Percentiles rank a stretch among this genome's conserved stretches.
phyloP scores from a whole-genome alignment of 164 flowering plant species.

The Tinospora cordifolia region DNA sequence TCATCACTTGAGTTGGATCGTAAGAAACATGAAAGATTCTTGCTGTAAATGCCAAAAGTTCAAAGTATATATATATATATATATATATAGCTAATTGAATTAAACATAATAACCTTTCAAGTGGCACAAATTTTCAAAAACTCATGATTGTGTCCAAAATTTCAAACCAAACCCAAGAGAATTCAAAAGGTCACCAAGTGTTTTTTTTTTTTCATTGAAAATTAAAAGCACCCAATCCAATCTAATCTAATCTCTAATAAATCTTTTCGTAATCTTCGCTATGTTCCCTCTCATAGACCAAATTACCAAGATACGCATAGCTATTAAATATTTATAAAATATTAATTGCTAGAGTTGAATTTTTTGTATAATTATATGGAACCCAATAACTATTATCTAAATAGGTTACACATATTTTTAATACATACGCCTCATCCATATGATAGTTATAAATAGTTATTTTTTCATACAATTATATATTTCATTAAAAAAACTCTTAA shows the following conservation, averaged over 20 bases:
- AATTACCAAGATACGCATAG: neutral
- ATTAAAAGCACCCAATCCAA: slow-evolving; percentile 13
- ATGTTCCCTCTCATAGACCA: neutral
- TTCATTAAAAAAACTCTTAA: no score
- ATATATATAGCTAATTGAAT: no score
- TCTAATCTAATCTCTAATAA: slow-evolving; percentile 12
- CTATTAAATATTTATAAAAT: neutral
- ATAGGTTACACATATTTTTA: no score
- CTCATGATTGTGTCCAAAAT: slow-evolving; percentile 12
- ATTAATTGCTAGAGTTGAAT: no score
- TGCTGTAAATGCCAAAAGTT: slow-evolving; percentile 14
- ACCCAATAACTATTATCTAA: no score
- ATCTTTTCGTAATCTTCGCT: neutral
- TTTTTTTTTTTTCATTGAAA: neutral
- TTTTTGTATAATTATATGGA: no score
- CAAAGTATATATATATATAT: no score
- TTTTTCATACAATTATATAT: no score
- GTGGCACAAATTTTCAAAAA: slow-evolving; percentile 17
- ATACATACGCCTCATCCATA: no score
- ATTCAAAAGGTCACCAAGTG: slow-evolving; percentile 1
- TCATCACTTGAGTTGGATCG: slow-evolving; percentile 10
- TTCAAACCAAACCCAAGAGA: slow-evolving; percentile 9
- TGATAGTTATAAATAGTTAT: no score
- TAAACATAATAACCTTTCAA: no score
- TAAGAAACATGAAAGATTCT: neutral